These are phyloP conservation scores for Curvularia eragrostidis DNA, from an alignment of 2,329 filamentous ascomycete genomes.

Conservation along the genomic window DNA sequence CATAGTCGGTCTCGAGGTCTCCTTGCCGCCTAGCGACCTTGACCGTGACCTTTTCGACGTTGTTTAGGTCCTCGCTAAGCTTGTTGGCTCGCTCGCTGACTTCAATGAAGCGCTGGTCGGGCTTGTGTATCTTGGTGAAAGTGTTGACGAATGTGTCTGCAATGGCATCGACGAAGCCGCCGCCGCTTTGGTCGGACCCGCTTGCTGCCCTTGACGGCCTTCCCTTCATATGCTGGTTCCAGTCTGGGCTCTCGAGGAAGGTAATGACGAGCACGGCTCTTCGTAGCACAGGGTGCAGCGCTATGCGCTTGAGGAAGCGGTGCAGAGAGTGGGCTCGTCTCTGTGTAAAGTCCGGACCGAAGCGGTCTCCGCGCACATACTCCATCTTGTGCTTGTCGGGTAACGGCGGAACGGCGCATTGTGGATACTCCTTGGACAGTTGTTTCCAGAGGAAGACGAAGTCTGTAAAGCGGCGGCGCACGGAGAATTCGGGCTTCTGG, in stretches of 20 bases:
- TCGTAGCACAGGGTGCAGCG: constrained; percentile 87
- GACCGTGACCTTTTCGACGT: constrained; percentile 95
- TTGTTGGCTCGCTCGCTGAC: constrained; percentile 92
- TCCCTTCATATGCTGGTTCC: constrained; percentile 93
- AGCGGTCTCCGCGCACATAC: constrained; percentile 95
- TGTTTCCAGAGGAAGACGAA: constrained; percentile 97
- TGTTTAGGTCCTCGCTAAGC: constrained; percentile 84
- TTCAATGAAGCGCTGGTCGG: constrained; percentile 92
- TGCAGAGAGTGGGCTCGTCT: constrained; percentile 88
- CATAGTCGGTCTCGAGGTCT: constrained; percentile 86
- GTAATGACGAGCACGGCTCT: constrained; percentile 81
- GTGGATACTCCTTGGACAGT: constrained; percentile 84
- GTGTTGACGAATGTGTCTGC: constrained; percentile 97
- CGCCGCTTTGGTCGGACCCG: constrained; percentile 52
- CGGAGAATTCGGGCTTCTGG: constrained; percentile 76
- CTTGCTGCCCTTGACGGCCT: constrained; percentile 70
- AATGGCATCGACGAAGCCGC: constrained; percentile 90
- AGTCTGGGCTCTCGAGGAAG: constrained; percentile 92
- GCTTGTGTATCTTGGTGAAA: constrained; percentile 95
- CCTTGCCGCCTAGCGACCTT: constrained; percentile 85
- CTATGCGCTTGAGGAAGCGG: constrained; percentile 85
- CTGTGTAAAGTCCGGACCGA: constrained; percentile 88
- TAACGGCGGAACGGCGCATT: constrained; percentile 89
- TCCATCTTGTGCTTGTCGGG: constrained; percentile 99
- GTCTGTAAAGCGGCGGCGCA: constrained; percentile 94